phyloP scores from a whole-genome alignment of 2,329 filamentous ascomycete species.

The Calonectria crousiana region DNA sequence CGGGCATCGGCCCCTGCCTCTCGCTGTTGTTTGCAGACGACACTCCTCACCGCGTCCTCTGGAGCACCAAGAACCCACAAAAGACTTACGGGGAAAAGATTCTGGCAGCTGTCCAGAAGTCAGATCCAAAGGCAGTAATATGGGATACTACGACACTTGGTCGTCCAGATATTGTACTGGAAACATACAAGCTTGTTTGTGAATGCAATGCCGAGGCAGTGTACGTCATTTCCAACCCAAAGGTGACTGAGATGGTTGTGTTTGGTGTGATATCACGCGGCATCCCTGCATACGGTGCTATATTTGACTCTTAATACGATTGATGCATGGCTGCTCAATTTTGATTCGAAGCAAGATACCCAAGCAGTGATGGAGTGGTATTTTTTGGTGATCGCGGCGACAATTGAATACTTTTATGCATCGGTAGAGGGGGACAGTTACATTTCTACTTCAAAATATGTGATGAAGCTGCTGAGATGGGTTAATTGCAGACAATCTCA shows the following conservation, averaged over 20 bases:
- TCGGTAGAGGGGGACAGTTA: too few relatives aligned
- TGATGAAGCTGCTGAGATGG: too few relatives aligned
- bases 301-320: constrained; percentile 64
- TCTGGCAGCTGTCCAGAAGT: constrained; percentile 28
- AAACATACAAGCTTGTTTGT: constrained; percentile 61
- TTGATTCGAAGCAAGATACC: accelerated
- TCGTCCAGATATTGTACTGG: constrained; percentile 60
- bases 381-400: neutral
- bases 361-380: neutral
- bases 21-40: constrained; percentile 34
- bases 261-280: constrained; percentile 72
- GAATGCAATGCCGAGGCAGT: constrained; percentile 72
- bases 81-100: constrained; percentile 29
- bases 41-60: constrained; percentile 33
- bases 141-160: constrained; percentile 70
- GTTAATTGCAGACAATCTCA: too few relatives aligned
- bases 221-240: constrained; percentile 75
- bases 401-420: neutral
- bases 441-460: too few relatives aligned
- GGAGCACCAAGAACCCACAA: constrained; percentile 36
- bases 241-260: constrained; percentile 71
- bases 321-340: neutral
- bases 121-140: constrained; percentile 31
- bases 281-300: constrained; percentile 74
- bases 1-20: constrained; percentile 35